Evolutionary conservation across 192 early-diverging fungal species (phyloP).

Genomic region (Coemansia sp.): DNA sequence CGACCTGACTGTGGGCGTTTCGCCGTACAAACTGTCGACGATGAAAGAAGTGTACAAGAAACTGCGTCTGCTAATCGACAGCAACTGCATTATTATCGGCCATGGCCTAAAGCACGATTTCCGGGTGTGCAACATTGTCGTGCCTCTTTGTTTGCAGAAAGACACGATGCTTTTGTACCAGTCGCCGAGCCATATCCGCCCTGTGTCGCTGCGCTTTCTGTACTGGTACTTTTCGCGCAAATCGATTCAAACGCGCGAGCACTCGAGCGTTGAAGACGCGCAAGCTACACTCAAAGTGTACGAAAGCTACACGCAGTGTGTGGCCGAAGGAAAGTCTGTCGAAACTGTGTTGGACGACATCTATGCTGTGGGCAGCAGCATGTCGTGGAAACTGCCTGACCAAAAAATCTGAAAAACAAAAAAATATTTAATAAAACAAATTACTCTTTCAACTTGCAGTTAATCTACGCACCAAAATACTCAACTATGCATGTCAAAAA

Average conservation of each 20-base stretch:
- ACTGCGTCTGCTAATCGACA: slow-evolving; percentile 84
- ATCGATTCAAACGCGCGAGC: slow-evolving; percentile 85
- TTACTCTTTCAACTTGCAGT: background rate
- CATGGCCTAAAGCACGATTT: slow-evolving; percentile 96
- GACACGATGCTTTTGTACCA: slow-evolving; percentile 96
- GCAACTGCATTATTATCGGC: slow-evolving; percentile 89
- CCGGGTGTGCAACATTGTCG: slow-evolving; percentile 87
- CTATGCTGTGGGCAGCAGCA: slow-evolving; percentile 57
- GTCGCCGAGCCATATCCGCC: slow-evolving; percentile 27
- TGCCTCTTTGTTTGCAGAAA: slow-evolving; percentile 81
- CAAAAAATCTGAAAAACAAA: slow-evolving; percentile 6
- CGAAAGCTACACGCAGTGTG: slow-evolving; percentile 73
- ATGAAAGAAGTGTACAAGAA: slow-evolving; percentile 94
- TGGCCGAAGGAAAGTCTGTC: slow-evolving; percentile 63
- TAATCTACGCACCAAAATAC: background rate
- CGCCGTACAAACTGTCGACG: slow-evolving; percentile 79
- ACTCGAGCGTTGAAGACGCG: slow-evolving; percentile 95
- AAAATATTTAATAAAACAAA: background rate
- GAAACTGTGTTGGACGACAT: slow-evolving; percentile 64
- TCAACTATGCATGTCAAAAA: background rate
- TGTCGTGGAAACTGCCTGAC: slow-evolving; percentile 45
- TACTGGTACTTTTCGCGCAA: slow-evolving; percentile 82
- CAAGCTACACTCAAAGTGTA: slow-evolving; percentile 81
- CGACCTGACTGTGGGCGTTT: slow-evolving; percentile 74
- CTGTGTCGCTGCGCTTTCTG: slow-evolving; percentile 83